phyloP scores from a whole-genome alignment of 2,329 filamentous ascomycete genomes.

The Xylariales sp. region DNA sequence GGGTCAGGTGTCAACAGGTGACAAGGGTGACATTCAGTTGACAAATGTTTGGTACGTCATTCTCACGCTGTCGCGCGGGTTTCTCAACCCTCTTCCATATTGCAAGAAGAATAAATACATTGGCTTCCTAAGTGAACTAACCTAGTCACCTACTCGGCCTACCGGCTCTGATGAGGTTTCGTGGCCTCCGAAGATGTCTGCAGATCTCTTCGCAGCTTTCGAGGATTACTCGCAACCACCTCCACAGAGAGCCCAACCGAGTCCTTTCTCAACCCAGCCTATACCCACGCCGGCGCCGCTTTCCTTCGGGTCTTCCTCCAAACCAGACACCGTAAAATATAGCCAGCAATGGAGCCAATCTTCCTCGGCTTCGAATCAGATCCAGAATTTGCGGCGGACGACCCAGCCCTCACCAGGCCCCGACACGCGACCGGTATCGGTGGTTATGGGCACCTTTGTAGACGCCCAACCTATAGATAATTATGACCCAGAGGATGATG shows the following conservation, averaged over 20 bases:
- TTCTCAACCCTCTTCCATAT: background rate
- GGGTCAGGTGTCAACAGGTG: too few relatives aligned
- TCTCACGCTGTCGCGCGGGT: background rate
- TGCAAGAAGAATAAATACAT: background rate
- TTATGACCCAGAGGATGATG: conserved; percentile 67
- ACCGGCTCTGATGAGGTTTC: background rate
- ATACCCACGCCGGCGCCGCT: conserved; percentile 34
- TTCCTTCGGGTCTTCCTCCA: conserved; percentile 35
- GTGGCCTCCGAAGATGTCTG: conserved; percentile 62
- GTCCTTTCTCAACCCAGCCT: conserved; percentile 22
- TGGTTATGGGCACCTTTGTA: conserved; percentile 25
- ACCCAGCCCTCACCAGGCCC: conserved; percentile 44
- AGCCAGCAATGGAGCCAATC: conserved; percentile 48
- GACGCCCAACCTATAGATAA: conserved; percentile 37
- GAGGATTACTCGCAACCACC: conserved; percentile 57
- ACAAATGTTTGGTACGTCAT: conserved; percentile 12
- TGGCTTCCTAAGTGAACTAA: background rate
- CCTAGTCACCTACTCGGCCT: background rate
- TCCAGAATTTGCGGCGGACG: conserved; percentile 41
- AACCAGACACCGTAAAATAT: conserved; percentile 4
- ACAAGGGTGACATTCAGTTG: background rate
- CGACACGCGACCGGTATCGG: conserved; percentile 30
- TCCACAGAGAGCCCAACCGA: conserved; percentile 39
- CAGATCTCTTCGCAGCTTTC: conserved; percentile 74
- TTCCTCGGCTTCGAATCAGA: conserved; percentile 26